Percentiles rank a stretch among this genome's conserved stretches.
phyloP scores from a whole-genome alignment of 108 stramenopile species.

The Cyclotella distinguenda region DNA sequence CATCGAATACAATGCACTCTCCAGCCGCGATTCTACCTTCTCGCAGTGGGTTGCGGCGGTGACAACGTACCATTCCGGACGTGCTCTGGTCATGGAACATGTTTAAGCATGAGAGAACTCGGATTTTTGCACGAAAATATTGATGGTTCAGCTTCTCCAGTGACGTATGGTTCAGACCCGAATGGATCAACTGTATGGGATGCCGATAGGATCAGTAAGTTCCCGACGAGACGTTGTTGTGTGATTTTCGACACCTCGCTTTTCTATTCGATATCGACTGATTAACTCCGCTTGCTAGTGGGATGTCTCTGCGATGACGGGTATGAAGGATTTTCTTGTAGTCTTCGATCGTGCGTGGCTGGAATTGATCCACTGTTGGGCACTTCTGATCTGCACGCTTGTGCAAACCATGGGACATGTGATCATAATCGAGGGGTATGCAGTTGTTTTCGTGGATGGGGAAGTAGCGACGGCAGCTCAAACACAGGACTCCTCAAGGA shows the following conservation, averaged over 20 bases:
- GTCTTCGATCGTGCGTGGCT: slow-evolving; percentile 51
- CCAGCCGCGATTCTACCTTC: no score
- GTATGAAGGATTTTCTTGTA: slow-evolving; percentile 69
- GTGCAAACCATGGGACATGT: slow-evolving; percentile 53
- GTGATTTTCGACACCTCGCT: neutral
- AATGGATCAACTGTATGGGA: slow-evolving; percentile 72
- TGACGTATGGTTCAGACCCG: slow-evolving; percentile 52
- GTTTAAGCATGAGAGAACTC: slow-evolving; percentile 67
- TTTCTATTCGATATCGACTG: no score
- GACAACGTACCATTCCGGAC: slow-evolving; percentile 11
- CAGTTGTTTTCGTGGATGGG: slow-evolving; percentile 49
- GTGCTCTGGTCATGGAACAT: slow-evolving; percentile 70
- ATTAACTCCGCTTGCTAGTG: neutral
- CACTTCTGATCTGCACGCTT: slow-evolving; percentile 41
- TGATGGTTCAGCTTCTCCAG: slow-evolving; percentile 24
- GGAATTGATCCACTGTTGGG: slow-evolving; percentile 62
- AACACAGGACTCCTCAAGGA: slow-evolving; percentile 33
- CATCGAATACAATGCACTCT: no score
- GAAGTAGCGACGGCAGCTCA: slow-evolving; percentile 47
- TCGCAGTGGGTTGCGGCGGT: slow-evolving; percentile 43
- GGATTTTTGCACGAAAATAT: slow-evolving; percentile 45
- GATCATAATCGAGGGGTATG: slow-evolving; percentile 49
- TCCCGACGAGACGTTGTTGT: slow-evolving; percentile 9
- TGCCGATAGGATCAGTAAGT: slow-evolving; percentile 69
- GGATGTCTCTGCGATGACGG: slow-evolving; percentile 63